These are phyloP conservation scores for Kockiozyma suomiensis DNA, from an alignment of 805 yeast genomes.

Conservation along the genomic window DNA sequence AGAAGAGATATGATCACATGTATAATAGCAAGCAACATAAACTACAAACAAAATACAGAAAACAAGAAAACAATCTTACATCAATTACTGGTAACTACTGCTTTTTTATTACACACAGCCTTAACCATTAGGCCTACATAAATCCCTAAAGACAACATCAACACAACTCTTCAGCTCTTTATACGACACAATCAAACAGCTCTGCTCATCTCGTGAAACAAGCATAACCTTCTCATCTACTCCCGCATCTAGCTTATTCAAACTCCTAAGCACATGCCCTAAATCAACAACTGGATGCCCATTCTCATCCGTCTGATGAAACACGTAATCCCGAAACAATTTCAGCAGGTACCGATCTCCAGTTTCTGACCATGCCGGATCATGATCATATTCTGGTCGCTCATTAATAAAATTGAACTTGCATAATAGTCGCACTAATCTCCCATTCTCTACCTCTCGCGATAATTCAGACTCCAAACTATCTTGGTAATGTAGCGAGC, in stretches of 20 bases:
- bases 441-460: constrained; percentile 82
- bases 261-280: constrained; percentile 72
- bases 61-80: neutral
- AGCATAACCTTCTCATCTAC: constrained; percentile 78
- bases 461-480: constrained; percentile 48
- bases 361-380: constrained; percentile 67
- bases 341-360: constrained; percentile 74
- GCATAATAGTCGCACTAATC: constrained; percentile 78
- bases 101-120: neutral
- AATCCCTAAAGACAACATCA: constrained; percentile 29
- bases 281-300: constrained; percentile 82
- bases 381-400: constrained; percentile 65
- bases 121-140: constrained; percentile 19
- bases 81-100: neutral
- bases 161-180: constrained; percentile 59
- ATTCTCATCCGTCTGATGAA: constrained; percentile 76
- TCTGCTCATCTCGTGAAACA: constrained; percentile 81
- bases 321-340: constrained; percentile 80
- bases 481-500: constrained; percentile 37
- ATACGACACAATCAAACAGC: constrained; percentile 80
- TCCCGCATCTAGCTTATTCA: constrained; percentile 93
- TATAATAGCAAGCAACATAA: neutral
- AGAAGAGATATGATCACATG: constrained; percentile 15
- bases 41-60: neutral
- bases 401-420: constrained; percentile 79